Percentiles rank a stretch among this genome's conserved stretches.
These are phyloP conservation scores for Vigna reflexopilosa DNA, from an alignment of 306 rosid genomes.

Conservation along the genomic window DNA sequence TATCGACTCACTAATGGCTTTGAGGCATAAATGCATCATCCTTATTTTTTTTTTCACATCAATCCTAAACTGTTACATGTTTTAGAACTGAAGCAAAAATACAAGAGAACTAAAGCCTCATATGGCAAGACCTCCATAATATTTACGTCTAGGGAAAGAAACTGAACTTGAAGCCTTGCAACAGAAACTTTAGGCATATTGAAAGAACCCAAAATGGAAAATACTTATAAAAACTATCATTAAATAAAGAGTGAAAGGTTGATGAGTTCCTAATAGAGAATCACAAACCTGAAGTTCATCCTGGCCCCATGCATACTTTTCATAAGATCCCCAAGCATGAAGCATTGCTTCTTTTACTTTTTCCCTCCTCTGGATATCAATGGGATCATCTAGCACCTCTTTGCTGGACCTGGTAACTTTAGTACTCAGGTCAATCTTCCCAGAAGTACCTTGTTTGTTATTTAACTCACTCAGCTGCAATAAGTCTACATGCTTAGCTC, in stretches of 20 bases:
- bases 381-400: conserved; percentile 68
- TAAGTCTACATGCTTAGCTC: conserved; percentile 38
- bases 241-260: conserved; percentile 32
- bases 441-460: conserved; percentile 33
- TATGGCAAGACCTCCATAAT: conserved; percentile 24
- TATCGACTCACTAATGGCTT: conserved; percentile 1
- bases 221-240: not conserved
- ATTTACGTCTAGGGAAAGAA: conserved; percentile 33
- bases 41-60: not conserved
- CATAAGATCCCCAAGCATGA: conserved; percentile 98
- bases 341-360: conserved; percentile 96
- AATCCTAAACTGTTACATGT: not conserved
- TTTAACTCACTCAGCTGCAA: conserved; percentile 77
- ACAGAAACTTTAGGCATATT: conserved; percentile 9
- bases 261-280: conserved; percentile 22
- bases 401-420: conserved; percentile 42
- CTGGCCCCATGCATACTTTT: conserved; percentile 96
- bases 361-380: conserved; percentile 72
- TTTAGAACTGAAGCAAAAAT: conserved; percentile 5
- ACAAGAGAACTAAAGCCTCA: conserved; percentile 25
- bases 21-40: conserved; percentile 6
- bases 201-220: not conserved
- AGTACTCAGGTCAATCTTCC: conserved; percentile 29
- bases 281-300: conserved; percentile 93
- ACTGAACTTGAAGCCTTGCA: conserved; percentile 19